phyloP scores from a whole-genome alignment of 192 early-diverging fungal genomes.

The Linnemannia schmuckeri region DNA sequence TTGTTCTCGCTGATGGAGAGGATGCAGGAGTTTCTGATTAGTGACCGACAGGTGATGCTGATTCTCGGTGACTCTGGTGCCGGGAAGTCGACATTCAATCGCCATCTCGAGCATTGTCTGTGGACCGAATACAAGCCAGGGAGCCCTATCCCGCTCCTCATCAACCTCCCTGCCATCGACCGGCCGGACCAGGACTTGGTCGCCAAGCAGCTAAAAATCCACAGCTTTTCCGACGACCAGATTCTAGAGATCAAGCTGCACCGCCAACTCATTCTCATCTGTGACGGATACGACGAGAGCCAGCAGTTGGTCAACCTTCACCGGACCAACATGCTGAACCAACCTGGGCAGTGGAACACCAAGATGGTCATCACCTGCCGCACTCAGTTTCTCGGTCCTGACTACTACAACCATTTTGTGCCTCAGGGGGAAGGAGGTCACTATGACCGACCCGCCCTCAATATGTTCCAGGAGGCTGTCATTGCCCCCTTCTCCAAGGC shows the following conservation, averaged over 20 bases:
- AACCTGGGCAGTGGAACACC: background rate
- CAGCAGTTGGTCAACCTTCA: background rate
- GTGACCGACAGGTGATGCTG: background rate
- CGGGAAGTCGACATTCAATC: background rate
- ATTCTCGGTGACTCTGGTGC: background rate
- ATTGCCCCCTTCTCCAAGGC: background rate
- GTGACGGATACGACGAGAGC: constrained; percentile 3
- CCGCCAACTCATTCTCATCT: background rate
- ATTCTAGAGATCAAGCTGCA: background rate
- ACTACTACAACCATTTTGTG: background rate
- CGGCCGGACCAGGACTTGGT: background rate
- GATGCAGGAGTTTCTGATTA: background rate
- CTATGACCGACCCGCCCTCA: background rate
- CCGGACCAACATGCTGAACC: too few species aligned
- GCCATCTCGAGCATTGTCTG: background rate
- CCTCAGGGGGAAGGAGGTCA: background rate
- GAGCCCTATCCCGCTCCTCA: background rate
- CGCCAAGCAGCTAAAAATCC: background rate
- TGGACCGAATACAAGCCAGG: background rate
- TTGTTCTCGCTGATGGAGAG: background rate
- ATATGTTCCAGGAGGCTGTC: background rate
- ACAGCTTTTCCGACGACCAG: background rate
- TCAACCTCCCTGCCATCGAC: background rate
- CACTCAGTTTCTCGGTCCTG: background rate
- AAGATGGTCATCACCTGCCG: constrained; percentile 10